Conservation (phyloP, 2,329 filamentous ascomycete genomes). For the Lasiodiplodia sp. region DNA sequence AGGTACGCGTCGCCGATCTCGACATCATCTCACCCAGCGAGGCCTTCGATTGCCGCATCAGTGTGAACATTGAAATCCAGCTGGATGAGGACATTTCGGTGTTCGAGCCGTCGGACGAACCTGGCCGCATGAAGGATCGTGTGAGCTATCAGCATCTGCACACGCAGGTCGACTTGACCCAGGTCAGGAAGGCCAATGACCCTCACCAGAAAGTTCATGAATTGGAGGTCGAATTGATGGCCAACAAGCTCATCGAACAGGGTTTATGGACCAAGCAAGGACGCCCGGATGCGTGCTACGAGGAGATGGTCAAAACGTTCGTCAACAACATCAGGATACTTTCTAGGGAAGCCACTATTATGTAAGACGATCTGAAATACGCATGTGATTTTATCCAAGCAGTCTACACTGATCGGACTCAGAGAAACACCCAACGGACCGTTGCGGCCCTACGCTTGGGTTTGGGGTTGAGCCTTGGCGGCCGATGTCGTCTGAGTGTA, state of each 20-base stretch:
- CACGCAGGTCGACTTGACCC: conserved; percentile 92
- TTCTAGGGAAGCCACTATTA: conserved; percentile 26
- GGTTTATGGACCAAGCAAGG: conserved; percentile 66
- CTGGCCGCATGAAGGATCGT: conserved; percentile 83
- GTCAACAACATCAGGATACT: conserved; percentile 75
- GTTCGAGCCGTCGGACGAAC: conserved; percentile 47
- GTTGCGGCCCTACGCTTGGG: neutral
- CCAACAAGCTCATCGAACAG: conserved; percentile 69
- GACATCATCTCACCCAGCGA: conserved; percentile 81
- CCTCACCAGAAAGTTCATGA: conserved; percentile 73
- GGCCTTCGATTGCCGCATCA: conserved; percentile 89
- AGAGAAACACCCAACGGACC: neutral
- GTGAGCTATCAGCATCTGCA: conserved; percentile 85
- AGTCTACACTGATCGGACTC: neutral
- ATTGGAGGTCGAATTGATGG: conserved; percentile 79
- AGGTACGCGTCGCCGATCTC: conserved; percentile 86
- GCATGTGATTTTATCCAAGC: neutral
- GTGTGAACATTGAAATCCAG: conserved; percentile 92
- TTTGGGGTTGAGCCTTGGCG: neutral
- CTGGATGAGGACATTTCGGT: conserved; percentile 64
- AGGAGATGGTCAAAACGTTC: conserved; percentile 74
- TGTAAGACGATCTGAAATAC: neutral
- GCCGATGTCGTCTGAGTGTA: neutral
- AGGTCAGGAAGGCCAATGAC: conserved; percentile 70
- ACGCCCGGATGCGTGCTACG: conserved; percentile 58